phyloP scores from a whole-genome alignment of 129 eudicot genomes.

The Daucus carota region DNA sequence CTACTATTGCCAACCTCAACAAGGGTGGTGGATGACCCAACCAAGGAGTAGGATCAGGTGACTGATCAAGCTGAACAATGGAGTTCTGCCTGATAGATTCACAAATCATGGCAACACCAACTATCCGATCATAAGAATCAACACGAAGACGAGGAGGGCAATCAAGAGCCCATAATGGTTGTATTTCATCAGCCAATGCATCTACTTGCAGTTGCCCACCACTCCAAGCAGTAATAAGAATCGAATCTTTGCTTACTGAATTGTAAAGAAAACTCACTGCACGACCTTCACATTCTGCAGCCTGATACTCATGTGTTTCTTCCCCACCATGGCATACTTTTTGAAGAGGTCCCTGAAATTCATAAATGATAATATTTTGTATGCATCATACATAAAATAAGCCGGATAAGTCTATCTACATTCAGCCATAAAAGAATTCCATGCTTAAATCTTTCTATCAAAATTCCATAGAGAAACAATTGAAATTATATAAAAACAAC shows the following conservation, averaged over 20 bases:
- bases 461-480: not conserved
- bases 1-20: slow-evolving; percentile 73
- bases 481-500: not conserved
- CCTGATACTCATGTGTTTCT: slow-evolving; percentile 35
- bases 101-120: slow-evolving; percentile 90
- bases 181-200: slow-evolving; percentile 93
- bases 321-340: slow-evolving; percentile 45
- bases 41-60: slow-evolving; percentile 52
- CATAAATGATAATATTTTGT: not conserved
- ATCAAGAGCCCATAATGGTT: slow-evolving; percentile 68
- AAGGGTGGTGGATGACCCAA: slow-evolving; percentile 80
- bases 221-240: slow-evolving; percentile 79
- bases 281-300: slow-evolving; percentile 60
- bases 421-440: not conserved
- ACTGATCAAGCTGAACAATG: slow-evolving; percentile 39
- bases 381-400: slow-evolving; percentile 1
- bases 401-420: not conserved
- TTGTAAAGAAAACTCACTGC: slow-evolving; percentile 81
- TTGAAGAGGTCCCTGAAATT: slow-evolving; percentile 74
- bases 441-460: not conserved
- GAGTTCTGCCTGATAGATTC: slow-evolving; percentile 44
- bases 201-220: slow-evolving; percentile 88
- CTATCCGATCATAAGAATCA: slow-evolving; percentile 46
- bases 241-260: slow-evolving; percentile 72
- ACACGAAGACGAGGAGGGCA: slow-evolving; percentile 69